Conservation (phyloP, 2,329 filamentous ascomycete genomes). For the Stachybotrys chlorohalonatus region DNA sequence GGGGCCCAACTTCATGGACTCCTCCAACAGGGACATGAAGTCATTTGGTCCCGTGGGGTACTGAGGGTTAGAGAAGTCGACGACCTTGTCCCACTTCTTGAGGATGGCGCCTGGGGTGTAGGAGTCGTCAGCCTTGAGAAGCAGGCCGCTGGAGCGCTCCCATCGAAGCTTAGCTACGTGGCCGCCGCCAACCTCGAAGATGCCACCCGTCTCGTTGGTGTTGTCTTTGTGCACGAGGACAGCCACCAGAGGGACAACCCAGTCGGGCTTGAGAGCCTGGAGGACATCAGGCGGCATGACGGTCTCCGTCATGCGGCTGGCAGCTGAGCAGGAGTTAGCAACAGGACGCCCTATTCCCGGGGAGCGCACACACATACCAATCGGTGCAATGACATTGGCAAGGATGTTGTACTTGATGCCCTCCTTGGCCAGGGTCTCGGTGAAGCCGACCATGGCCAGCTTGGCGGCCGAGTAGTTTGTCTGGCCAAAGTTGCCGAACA, state of each 20-base stretch:
- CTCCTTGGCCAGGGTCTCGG: slow-evolving; percentile 95
- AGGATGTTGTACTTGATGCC: slow-evolving; percentile 97
- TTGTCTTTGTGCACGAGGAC: slow-evolving; percentile 81
- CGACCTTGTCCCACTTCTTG: slow-evolving; percentile 81
- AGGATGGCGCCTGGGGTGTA: slow-evolving; percentile 84
- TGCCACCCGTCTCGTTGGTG: slow-evolving; percentile 71
- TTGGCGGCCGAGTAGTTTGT: slow-evolving; percentile 97
- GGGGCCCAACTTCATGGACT: slow-evolving; percentile 67
- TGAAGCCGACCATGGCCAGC: slow-evolving; percentile 91
- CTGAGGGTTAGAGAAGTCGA: slow-evolving; percentile 72
- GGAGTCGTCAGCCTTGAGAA: slow-evolving; percentile 80
- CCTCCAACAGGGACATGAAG: slow-evolving; percentile 77
- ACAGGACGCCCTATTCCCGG: neutral
- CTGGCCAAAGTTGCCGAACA: slow-evolving; percentile 95
- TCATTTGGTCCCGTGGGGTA: slow-evolving; percentile 81
- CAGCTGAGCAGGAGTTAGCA: slow-evolving; percentile 43
- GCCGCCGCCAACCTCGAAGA: slow-evolving; percentile 90
- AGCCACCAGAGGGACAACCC: slow-evolving; percentile 89
- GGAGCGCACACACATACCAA: slow-evolving; percentile 35
- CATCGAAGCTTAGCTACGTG: slow-evolving; percentile 89
- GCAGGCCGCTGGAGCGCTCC: slow-evolving; percentile 83
- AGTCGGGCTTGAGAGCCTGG: slow-evolving; percentile 78
- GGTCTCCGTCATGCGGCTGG: slow-evolving; percentile 90
- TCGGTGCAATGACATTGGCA: slow-evolving; percentile 88
- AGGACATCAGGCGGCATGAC: slow-evolving; percentile 92